A percentile compares a stretch with the other conserved stretches of the same genome.
Conservation (phyloP, 73 alveolate genomes). For the Chromera velia region DNA sequence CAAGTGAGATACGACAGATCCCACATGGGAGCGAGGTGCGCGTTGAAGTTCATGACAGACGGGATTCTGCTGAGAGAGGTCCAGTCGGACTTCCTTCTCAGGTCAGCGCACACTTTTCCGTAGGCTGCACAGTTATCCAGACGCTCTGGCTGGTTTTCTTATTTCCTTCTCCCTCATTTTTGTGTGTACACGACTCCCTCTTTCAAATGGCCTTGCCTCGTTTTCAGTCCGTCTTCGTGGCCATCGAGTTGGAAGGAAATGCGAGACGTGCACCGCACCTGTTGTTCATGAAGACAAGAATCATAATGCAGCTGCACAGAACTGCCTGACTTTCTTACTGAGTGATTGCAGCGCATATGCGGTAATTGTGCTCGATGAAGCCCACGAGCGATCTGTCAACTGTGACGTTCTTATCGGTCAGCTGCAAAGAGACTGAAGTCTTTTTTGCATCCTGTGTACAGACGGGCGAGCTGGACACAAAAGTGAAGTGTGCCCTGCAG, state of each 20-base stretch:
- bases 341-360: slow-evolving; percentile 50
- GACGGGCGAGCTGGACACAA: too few species aligned
- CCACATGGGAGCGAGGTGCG: slow-evolving; percentile 44
- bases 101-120: not conserved
- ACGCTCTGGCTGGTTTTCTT: not conserved
- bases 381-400: slow-evolving; percentile 82
- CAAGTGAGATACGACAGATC: slow-evolving; percentile 65
- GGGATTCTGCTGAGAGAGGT: slow-evolving; percentile 78
- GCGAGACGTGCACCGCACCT: too few species aligned
- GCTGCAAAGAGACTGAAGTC: too few species aligned
- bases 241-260: too few species aligned
- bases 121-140: not conserved
- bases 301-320: too few species aligned
- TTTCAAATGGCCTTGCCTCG: too few species aligned
- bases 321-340: too few species aligned
- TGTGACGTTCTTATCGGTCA: slow-evolving; percentile 73
- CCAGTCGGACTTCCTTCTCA: slow-evolving; percentile 61
- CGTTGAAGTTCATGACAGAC: slow-evolving; percentile 76
- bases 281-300: too few species aligned
- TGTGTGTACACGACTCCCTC: slow-evolving; percentile 19
- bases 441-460: too few species aligned
- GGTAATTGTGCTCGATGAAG: slow-evolving; percentile 77
- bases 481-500: too few species aligned
- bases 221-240: too few species aligned
- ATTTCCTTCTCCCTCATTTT: not conserved